These are phyloP conservation scores for Domatiomyces globalis DNA, from an alignment of 2,329 filamentous ascomycete species.

Conservation along the genomic window DNA sequence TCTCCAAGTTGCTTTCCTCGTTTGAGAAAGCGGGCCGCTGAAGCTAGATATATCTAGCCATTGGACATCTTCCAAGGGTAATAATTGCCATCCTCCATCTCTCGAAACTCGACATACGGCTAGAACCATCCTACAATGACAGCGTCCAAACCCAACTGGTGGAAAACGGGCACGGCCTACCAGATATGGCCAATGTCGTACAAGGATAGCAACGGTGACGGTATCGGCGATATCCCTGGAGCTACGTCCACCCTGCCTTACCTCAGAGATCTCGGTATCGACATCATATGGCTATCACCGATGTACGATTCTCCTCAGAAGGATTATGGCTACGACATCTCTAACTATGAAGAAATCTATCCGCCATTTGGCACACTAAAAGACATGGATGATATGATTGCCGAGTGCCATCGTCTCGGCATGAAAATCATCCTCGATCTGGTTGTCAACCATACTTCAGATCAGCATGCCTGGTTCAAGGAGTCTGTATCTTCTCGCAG, in stretches of 20 bases:
- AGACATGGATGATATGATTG: conserved; percentile 50
- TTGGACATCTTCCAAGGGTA: too few relatives aligned
- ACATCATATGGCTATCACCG: conserved; percentile 34
- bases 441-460: conserved; percentile 62
- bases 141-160: conserved; percentile 12
- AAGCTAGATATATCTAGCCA: background rate
- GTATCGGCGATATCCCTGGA: conserved; percentile 23
- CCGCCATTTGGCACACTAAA: conserved; percentile 51
- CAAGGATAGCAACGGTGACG: conserved; percentile 25
- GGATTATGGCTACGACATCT: conserved; percentile 57
- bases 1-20: background rate
- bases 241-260: conserved; percentile 23
- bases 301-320: conserved; percentile 50
- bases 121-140: conserved; percentile 4
- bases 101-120: background rate
- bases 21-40: background rate
- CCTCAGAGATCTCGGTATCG: conserved; percentile 21
- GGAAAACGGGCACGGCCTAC: conserved; percentile 17
- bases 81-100: background rate
- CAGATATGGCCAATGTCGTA: conserved; percentile 24
- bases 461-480: conserved; percentile 43
- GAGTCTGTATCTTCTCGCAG: conserved; percentile 31
- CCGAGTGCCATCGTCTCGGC: conserved; percentile 44
- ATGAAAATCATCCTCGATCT: conserved; percentile 63
- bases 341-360: conserved; percentile 53